phyloP scores from a whole-genome alignment of 148 eudicot genomes.

The Silene conica region DNA sequence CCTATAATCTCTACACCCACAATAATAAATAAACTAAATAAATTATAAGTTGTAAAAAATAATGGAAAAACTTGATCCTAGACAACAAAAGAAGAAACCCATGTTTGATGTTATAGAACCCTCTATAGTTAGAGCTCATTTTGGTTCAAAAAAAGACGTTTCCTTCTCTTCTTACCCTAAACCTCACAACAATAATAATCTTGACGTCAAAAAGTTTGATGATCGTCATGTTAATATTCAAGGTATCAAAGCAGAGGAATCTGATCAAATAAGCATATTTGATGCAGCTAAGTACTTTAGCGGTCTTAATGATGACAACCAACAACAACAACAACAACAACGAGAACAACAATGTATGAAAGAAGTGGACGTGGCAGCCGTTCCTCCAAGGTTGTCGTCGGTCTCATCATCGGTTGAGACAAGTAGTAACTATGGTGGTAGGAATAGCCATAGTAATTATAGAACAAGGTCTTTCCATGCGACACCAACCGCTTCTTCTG shows the following conservation, averaged over 20 bases:
- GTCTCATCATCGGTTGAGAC: slow-evolving; percentile 44
- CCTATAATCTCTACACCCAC: neutral
- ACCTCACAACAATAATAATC: slow-evolving; percentile 10
- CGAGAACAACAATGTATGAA: slow-evolving; percentile 9
- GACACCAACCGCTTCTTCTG: slow-evolving; percentile 80
- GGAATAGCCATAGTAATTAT: slow-evolving; percentile 27
- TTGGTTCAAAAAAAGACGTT: slow-evolving; percentile 31
- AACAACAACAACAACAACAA: slow-evolving; percentile 1
- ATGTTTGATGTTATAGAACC: slow-evolving; percentile 31
- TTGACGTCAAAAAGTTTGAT: neutral
- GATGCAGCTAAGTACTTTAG: slow-evolving; percentile 76
- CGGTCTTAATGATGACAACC: slow-evolving; percentile 32
- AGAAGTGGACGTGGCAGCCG: slow-evolving; percentile 10
- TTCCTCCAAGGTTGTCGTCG: slow-evolving; percentile 49
- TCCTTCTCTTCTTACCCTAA: slow-evolving; percentile 44
- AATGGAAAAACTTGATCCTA: slow-evolving; percentile 22
- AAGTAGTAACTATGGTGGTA: slow-evolving; percentile 19
- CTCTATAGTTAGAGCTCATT: slow-evolving; percentile 36
- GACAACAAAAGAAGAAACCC: slow-evolving; percentile 24
- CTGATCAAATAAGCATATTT: slow-evolving; percentile 65
- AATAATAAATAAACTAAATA: too few species aligned
- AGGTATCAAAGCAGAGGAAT: slow-evolving; percentile 25
- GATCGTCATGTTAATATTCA: neutral
- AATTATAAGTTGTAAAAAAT: neutral
- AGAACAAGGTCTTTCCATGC: slow-evolving; percentile 52